Base-by-base conservation (phyloP, 2,329 filamentous ascomycete genomes). In the Hortaea sp. region DNA sequence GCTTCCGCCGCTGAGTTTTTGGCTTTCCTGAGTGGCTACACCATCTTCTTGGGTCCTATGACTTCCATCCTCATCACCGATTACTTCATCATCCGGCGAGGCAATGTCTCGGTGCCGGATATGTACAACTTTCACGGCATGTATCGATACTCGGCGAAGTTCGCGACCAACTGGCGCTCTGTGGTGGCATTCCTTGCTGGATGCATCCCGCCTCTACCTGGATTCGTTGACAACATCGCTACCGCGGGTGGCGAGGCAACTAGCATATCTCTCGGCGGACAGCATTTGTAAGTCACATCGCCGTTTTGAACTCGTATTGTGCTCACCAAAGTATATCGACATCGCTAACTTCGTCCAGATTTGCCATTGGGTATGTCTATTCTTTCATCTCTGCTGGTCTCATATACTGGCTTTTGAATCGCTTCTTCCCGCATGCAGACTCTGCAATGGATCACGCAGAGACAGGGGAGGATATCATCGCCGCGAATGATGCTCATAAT, bases 371-470 rank as follows among this genome's bases (percentile, higher is more conserved):
- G 9, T 65, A 65, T 47, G 57, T 65, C 31, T 65, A 65, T 49
- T 64, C 62, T 6, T 65, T 65, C 51, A 41, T 61, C 47, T 56
- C 60, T 10, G 56, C 63, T 5, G 60, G 61, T 9, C 40, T 65
- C 29, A 63, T 65, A 44, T 65, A 65, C 55, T 64, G 53, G 49
- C 44, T 37, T 29, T 60, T 65, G 49, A 65, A 61, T 45, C 51
- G 53, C 6, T 63, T 57, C 44, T 57, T 57, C 44, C 62, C 63
- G n/a, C 79, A 85, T 6, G 85, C 79, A 66, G 92, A 92, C 71
- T 82, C 92, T 44, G 88, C 88, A 82, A 74, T 94, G 63, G 86
- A 94, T 63, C 82, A 85, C 1, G 79, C 94, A 9, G 70, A 69
- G 30, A 73, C 71, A n/a, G 79, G 82, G 41, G 79, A 83, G 60